Percentiles rank a stretch among this genome's conserved stretches.
These are phyloP conservation scores for Paramecium primaurelia DNA, from an alignment of 73 alveolate genomes.

Conservation along the genomic window DNA sequence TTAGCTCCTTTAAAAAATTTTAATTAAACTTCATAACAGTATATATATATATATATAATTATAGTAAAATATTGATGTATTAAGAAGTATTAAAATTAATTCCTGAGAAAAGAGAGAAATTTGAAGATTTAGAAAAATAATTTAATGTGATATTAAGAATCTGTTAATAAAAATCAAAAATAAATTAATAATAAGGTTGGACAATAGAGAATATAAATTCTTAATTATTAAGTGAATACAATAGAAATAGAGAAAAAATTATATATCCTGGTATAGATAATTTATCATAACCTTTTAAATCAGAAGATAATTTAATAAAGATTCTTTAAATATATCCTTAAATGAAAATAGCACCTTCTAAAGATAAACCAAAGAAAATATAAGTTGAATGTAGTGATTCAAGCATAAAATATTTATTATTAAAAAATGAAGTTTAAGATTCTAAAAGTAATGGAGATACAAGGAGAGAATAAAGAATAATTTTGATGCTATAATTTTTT, in stretches of 20 bases:
- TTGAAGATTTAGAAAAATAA: neutral
- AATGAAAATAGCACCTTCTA: slow-evolving; percentile 38
- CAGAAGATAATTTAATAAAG: neutral
- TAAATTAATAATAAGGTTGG: neutral
- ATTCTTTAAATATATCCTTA: neutral
- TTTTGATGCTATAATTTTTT: slow-evolving; percentile 59
- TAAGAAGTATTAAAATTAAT: neutral
- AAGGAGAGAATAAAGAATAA: slow-evolving; percentile 75
- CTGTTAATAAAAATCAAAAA: neutral
- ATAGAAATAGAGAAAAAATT: neutral
- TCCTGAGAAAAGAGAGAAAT: neutral
- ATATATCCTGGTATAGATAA: neutral
- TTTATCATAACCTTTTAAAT: neutral
- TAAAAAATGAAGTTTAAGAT: slow-evolving; percentile 64
- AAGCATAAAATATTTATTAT: slow-evolving; percentile 61
- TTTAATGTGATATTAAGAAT: neutral
- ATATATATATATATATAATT: neutral
- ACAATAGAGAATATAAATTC: neutral
- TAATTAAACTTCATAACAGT: neutral
- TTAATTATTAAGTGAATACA: neutral
- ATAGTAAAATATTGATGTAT: neutral
- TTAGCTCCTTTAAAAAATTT: slow-evolving; percentile 10
- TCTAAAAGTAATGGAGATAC: slow-evolving; percentile 64
- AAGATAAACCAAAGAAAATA: slow-evolving; percentile 79
- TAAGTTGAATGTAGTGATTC: slow-evolving; percentile 69